Evolutionary conservation across 345 rosid species (phyloP).

Genomic region (Noccaea bulbosa): DNA sequence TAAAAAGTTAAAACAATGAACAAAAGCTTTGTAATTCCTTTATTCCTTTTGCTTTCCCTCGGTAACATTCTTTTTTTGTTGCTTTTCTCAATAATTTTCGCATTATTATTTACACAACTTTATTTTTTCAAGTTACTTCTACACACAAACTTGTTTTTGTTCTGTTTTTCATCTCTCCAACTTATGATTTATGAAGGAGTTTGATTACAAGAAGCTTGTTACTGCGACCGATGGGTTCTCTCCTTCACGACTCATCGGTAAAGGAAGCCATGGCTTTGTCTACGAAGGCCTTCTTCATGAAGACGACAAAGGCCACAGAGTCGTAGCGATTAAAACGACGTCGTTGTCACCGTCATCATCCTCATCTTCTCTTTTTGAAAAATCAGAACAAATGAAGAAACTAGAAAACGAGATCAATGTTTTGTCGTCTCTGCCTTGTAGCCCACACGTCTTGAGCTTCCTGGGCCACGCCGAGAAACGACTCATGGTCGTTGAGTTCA

Average conservation of each 20-base stretch:
- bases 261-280: constrained; percentile 81
- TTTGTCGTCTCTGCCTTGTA: constrained; percentile 54
- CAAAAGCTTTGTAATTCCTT: constrained; percentile 27
- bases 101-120: constrained; percentile 21
- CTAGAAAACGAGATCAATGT: constrained; percentile 59
- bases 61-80: constrained; percentile 25
- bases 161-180: background rate
- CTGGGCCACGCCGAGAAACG: constrained; percentile 50
- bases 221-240: constrained; percentile 63
- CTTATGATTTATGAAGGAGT: constrained; percentile 38
- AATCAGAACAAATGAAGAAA: constrained; percentile 51
- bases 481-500: constrained; percentile 70
- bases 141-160: background rate
- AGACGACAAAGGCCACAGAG: background rate
- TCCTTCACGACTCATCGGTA: constrained; percentile 61
- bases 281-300: constrained; percentile 48
- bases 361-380: background rate
- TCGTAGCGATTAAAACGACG: constrained; percentile 64
- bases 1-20: background rate
- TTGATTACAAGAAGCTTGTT: constrained; percentile 59
- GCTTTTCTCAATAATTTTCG: constrained; percentile 45
- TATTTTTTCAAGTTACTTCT: background rate
- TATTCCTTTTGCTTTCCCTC: constrained; percentile 38
- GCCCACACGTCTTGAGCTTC: constrained; percentile 50
- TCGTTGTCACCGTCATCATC: constrained; percentile 25